A percentile compares a stretch with the other conserved stretches of the same genome.
These are phyloP conservation scores for Luffa aegyptiaca DNA, from an alignment of 306 rosid species.

Conservation along the genomic window DNA sequence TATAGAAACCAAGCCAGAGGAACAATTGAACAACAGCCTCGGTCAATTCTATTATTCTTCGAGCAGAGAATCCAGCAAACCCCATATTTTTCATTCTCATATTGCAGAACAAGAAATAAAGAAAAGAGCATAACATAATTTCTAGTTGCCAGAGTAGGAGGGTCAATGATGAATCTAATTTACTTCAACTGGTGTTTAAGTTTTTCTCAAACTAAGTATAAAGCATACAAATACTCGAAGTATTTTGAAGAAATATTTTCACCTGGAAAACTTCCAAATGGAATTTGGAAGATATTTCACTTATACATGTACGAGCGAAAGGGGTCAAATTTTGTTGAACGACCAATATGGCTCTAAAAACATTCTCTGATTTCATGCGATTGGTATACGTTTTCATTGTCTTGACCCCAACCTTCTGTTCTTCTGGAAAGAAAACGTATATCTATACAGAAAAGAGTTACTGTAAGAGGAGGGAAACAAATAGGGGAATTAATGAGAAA, in stretches of 20 bases:
- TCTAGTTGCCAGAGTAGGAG: not conserved
- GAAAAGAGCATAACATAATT: not conserved
- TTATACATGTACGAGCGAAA: constrained; percentile 29
- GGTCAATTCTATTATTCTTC: not conserved
- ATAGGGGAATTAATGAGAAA: not conserved
- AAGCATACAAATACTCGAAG: not conserved
- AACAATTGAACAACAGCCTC: not conserved
- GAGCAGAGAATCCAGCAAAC: not conserved
- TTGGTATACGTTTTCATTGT: constrained; percentile 44
- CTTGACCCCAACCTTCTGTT: constrained; percentile 48
- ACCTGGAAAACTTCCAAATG: constrained; percentile 83
- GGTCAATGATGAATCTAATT: not conserved
- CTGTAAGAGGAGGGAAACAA: not conserved
- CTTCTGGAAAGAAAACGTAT: constrained; percentile 67
- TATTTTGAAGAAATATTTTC: not conserved
- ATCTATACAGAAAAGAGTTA: constrained; percentile 23
- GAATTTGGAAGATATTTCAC: constrained; percentile 42
- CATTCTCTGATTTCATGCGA: constrained; percentile 68
- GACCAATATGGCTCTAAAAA: constrained; percentile 50
- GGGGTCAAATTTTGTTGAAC: constrained; percentile 55
- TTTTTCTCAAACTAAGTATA: not conserved
- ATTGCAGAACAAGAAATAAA: not conserved
- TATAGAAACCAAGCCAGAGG: not conserved
- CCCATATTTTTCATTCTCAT: not conserved
- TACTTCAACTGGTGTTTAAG: not conserved